Conservation (phyloP, 202 grass and related monocot genomes). For the Saccharum hybrid region DNA sequence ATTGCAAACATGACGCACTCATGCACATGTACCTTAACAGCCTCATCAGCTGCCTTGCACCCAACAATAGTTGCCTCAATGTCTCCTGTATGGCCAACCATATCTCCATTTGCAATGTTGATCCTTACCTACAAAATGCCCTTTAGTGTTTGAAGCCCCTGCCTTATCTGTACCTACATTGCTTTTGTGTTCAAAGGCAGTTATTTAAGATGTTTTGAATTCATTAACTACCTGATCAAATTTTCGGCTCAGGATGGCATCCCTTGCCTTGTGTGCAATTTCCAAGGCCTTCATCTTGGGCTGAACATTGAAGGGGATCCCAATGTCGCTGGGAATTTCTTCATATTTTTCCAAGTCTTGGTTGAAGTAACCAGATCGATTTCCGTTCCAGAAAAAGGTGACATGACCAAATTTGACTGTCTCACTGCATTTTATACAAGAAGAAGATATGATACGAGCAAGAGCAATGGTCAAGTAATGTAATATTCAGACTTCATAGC, state of each 20-base stretch:
- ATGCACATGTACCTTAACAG: constrained; percentile 55
- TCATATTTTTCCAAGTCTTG: constrained; percentile 56
- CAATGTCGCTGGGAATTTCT: constrained; percentile 62
- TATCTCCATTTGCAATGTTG: constrained; percentile 75
- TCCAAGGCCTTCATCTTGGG: constrained; percentile 72
- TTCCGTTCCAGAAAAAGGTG: constrained; percentile 76
- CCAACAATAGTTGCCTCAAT: constrained; percentile 65
- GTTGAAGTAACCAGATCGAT: constrained; percentile 69
- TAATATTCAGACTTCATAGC: not conserved
- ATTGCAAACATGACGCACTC: not conserved
- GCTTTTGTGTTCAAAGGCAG: not conserved
- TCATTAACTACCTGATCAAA: constrained; percentile 50
- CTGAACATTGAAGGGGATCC: constrained; percentile 61
- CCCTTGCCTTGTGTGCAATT: constrained; percentile 58
- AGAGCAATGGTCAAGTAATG: not conserved
- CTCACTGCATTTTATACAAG: constrained; percentile 42
- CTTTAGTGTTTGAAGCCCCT: not conserved
- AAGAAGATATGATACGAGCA: not conserved
- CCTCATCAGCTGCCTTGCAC: constrained; percentile 71
- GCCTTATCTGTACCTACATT: not conserved
- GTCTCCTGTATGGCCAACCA: constrained; percentile 78
- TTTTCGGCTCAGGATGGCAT: constrained; percentile 59
- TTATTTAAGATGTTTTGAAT: not conserved
- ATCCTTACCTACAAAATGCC: constrained; percentile 58
- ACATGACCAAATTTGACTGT: constrained; percentile 71